These are phyloP conservation scores for Metschnikowia santaceciliae DNA, from an alignment of 805 yeast genomes.

Conservation along the genomic window DNA sequence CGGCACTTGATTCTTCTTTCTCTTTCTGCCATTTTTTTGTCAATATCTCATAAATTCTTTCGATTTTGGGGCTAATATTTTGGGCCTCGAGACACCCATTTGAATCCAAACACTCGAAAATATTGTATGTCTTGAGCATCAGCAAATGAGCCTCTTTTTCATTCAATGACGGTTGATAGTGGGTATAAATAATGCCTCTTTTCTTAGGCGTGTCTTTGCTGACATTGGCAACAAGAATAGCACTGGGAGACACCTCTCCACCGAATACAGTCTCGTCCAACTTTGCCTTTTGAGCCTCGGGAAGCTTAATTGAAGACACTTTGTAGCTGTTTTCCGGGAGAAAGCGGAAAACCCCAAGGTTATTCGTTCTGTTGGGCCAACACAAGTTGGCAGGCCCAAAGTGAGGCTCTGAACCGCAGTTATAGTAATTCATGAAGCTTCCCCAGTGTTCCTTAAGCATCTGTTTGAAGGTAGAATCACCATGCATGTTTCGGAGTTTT, in stretches of 20 bases:
- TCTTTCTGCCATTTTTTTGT: conserved; percentile 5
- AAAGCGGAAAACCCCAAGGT: conserved; percentile 34
- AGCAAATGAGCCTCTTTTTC: conserved; percentile 3
- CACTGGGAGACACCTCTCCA: conserved; percentile 17
- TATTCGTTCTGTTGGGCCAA: conserved; percentile 37
- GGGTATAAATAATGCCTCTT: conserved; percentile 28
- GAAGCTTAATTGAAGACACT: conserved; percentile 26
- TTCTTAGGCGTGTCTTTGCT: conserved; percentile 25
- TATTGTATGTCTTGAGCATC: conserved; percentile 23
- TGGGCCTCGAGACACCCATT: conserved; percentile 16
- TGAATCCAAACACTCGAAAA: conserved; percentile 30
- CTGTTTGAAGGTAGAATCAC: conserved; percentile 14
- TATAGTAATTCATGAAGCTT: conserved; percentile 25
- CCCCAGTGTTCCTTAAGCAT: conserved; percentile 27
- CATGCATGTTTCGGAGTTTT: conserved; percentile 16
- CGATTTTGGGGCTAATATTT: conserved; percentile 2
- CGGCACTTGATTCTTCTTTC: neutral
- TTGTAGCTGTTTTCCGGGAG: conserved; percentile 23
- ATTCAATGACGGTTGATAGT: conserved; percentile 1
- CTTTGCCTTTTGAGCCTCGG: conserved; percentile 14
- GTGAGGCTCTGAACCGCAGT: conserved; percentile 17
- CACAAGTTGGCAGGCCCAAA: conserved; percentile 20
- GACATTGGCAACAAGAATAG: conserved; percentile 27
- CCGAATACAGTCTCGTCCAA: conserved; percentile 17
- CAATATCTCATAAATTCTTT: conserved; percentile 2